Conservation (phyloP, 2,329 filamentous ascomycete species). For the Aspergillus ustus region DNA sequence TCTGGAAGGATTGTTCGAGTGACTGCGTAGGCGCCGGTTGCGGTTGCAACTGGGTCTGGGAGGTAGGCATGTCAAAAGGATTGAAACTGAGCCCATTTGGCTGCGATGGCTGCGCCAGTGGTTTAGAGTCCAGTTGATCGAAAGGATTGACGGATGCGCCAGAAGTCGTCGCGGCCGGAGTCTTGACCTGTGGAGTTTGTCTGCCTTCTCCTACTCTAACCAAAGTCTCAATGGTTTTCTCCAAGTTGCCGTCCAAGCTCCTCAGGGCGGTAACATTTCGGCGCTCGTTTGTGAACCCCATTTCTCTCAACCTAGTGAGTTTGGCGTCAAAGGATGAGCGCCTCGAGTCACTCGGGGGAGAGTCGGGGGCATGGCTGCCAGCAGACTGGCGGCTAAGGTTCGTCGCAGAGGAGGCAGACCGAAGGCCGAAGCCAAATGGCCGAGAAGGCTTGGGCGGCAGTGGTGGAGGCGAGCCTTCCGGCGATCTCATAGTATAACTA, state of each 20-base stretch:
- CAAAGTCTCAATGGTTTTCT: conserved; percentile 82
- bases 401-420: conserved; percentile 72
- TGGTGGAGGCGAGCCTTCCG: conserved; percentile 60
- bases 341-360: conserved; percentile 29
- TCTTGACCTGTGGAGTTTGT: conserved; percentile 57
- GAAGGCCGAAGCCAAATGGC: conserved; percentile 67
- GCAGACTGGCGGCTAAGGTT: conserved; percentile 63
- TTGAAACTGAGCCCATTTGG: conserved; percentile 59
- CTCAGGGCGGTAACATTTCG: conserved; percentile 82
- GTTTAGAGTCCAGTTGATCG: conserved; percentile 56
- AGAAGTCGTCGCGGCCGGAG: conserved; percentile 49
- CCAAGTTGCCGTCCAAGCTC: conserved; percentile 80
- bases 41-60: conserved; percentile 31
- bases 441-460: conserved; percentile 65
- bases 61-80: conserved; percentile 64
- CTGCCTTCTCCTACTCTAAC: conserved; percentile 74
- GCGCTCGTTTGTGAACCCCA: conserved; percentile 87
- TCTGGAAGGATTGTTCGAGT: conserved; percentile 74
- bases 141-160: conserved; percentile 67
- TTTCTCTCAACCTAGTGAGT: conserved; percentile 76
- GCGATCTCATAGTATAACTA: conserved; percentile 57
- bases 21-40: conserved; percentile 35
- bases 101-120: conserved; percentile 36
- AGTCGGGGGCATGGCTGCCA: conserved; percentile 52
- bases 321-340: conserved; percentile 68